A percentile compares a stretch with the other conserved stretches of the same genome.
Conservation (phyloP, 768 basidiomycete species). For the Boletus subcaerulescens region DNA sequence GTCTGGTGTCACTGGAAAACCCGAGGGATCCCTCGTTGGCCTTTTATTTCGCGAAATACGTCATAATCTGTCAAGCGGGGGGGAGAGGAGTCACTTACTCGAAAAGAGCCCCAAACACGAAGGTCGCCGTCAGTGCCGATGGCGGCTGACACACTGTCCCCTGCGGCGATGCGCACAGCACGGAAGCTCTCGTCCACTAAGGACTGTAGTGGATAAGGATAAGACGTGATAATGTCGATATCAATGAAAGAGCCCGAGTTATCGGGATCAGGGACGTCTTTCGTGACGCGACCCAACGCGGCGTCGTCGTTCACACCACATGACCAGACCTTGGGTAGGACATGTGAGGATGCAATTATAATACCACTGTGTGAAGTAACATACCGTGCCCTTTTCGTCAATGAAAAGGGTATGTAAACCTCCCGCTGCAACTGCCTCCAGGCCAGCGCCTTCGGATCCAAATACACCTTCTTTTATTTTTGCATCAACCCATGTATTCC, state of each 20-base stretch:
- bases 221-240: conserved; percentile 46
- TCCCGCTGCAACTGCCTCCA: conserved; percentile 77
- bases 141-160: conserved; percentile 87
- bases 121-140: conserved; percentile 77
- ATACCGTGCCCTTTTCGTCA: conserved; percentile 85
- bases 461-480: conserved; percentile 70
- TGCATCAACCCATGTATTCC: conserved; percentile 73
- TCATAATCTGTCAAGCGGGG: not conserved
- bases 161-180: conserved; percentile 77
- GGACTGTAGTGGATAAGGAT: conserved; percentile 65
- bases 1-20: conserved; percentile 63
- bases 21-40: conserved; percentile 82
- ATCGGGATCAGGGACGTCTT: conserved; percentile 54
- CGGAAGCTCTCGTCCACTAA: conserved; percentile 79
- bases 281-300: conserved; percentile 77
- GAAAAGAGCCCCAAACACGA: conserved; percentile 87
- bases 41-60: conserved; percentile 34
- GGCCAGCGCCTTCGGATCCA: conserved; percentile 70
- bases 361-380: conserved; percentile 32
- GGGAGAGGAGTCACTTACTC: conserved; percentile 49
- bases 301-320: conserved; percentile 89
- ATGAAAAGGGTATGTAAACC: conserved; percentile 89
- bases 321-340: conserved; percentile 65
- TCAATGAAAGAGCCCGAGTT: conserved; percentile 58
- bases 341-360: not conserved